These are phyloP conservation scores for Paraconiothyrium brasiliense DNA, from an alignment of 2,329 filamentous ascomycete species.

Conservation along the genomic window DNA sequence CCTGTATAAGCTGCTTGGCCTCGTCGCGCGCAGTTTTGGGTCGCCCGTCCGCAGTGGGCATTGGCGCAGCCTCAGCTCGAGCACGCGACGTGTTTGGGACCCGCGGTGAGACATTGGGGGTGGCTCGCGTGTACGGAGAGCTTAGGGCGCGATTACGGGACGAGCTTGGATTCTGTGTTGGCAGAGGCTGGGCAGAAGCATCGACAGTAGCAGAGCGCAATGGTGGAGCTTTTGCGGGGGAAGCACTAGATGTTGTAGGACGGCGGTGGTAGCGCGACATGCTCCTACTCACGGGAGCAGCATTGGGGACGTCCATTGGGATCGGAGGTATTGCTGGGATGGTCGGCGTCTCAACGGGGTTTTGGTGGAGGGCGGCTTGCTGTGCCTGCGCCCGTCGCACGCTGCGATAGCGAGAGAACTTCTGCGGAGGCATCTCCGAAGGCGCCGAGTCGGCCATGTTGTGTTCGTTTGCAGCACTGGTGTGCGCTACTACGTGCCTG, in stretches of 20 bases:
- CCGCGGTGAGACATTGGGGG: slow-evolving; percentile 36
- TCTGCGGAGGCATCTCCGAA: slow-evolving; percentile 43
- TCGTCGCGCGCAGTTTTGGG: slow-evolving; percentile 40
- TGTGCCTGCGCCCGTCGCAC: slow-evolving; percentile 59
- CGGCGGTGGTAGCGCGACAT: slow-evolving; percentile 54
- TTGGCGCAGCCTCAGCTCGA: slow-evolving; percentile 30
- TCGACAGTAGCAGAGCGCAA: slow-evolving; percentile 34
- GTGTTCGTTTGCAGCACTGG: slow-evolving; percentile 32
- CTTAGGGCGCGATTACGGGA: slow-evolving; percentile 39
- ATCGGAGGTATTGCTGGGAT: slow-evolving; percentile 31
- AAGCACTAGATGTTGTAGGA: slow-evolving; percentile 38
- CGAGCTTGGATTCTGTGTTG: slow-evolving; percentile 25
- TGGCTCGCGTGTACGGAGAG: slow-evolving; percentile 34
- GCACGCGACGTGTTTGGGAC: slow-evolving; percentile 36
- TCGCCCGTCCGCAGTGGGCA: slow-evolving; percentile 24
- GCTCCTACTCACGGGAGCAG: slow-evolving; percentile 44
- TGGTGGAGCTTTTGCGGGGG: slow-evolving; percentile 34
- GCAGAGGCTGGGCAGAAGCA: slow-evolving; percentile 27
- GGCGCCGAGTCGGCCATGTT: slow-evolving; percentile 46
- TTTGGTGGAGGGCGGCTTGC: slow-evolving; percentile 30
- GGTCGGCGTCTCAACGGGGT: slow-evolving; percentile 18
- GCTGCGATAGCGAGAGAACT: slow-evolving; percentile 68
- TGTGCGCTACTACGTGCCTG: slow-evolving; percentile 30
- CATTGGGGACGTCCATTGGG: slow-evolving; percentile 30
- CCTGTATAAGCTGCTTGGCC: slow-evolving; percentile 44